phyloP scores from a whole-genome alignment of 2,329 filamentous ascomycete species.

The Coniosporium uncinatum region DNA sequence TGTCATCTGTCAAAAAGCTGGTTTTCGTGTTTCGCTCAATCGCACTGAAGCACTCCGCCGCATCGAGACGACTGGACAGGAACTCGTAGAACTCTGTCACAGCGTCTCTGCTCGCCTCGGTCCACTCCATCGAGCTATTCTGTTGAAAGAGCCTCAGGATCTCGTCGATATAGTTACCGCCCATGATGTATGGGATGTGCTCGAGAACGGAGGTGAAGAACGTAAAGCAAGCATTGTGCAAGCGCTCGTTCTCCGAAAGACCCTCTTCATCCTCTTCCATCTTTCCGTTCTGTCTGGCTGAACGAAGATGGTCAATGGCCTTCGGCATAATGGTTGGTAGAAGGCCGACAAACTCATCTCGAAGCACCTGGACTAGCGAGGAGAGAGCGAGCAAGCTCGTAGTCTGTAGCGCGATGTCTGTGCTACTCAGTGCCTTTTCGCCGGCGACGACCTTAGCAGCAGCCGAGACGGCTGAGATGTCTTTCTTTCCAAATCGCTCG shows the following conservation, averaged over 20 bases:
- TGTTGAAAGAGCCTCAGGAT: not conserved
- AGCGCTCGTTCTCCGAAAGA: too few species aligned
- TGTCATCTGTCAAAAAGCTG: too few species aligned
- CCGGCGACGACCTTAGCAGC: conserved; percentile 76
- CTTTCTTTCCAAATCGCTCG: conserved; percentile 94
- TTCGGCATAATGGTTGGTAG: not conserved
- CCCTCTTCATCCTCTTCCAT: not conserved
- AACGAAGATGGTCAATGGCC: conserved; percentile 34
- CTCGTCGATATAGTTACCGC: not conserved
- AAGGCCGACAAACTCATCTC: conserved; percentile 66
- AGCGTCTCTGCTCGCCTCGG: not conserved
- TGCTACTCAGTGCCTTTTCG: conserved; percentile 67
- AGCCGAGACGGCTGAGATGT: conserved; percentile 67
- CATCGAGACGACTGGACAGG: not conserved
- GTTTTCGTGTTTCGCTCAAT: not conserved
- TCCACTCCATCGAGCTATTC: not conserved
- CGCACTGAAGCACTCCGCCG: not conserved
- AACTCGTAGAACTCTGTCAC: too few species aligned
- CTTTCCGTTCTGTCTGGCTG: conserved; percentile 42
- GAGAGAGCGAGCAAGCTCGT: conserved; percentile 88
- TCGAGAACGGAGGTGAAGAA: not conserved
- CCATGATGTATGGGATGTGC: not conserved
- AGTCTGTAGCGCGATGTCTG: conserved; percentile 66
- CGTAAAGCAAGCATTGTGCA: not conserved
- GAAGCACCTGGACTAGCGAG: conserved; percentile 82